Conservation (phyloP, 2,329 filamentous ascomycete species). For the Claviceps sorghi region DNA sequence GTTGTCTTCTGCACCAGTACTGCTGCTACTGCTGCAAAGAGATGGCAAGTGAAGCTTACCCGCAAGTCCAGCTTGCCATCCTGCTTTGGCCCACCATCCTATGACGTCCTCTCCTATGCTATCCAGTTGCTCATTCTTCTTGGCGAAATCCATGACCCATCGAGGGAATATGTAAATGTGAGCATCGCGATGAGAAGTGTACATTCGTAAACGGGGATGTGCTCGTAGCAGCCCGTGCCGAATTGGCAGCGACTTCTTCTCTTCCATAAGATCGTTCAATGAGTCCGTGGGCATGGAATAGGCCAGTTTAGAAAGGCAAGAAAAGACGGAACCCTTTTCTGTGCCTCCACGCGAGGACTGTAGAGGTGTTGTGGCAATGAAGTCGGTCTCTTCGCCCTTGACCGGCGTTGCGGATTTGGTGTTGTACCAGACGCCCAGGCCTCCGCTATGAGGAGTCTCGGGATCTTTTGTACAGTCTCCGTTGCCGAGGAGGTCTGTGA, state of each 20-base stretch:
- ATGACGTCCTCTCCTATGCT: constrained; percentile 84
- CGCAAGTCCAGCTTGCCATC: constrained; percentile 71
- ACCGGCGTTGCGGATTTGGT: constrained; percentile 61
- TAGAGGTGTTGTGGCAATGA: constrained; percentile 64
- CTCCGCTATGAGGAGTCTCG: constrained; percentile 47
- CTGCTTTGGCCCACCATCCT: constrained; percentile 89
- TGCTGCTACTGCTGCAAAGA: constrained; percentile 32
- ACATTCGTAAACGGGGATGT: constrained; percentile 63
- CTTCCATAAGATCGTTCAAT: constrained; percentile 67
- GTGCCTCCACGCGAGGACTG: constrained; percentile 31
- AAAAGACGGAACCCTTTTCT: constrained; percentile 47
- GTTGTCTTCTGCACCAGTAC: constrained; percentile 23
- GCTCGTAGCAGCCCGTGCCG: constrained; percentile 62
- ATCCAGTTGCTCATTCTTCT: constrained; percentile 66
- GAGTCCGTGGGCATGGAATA: constrained; percentile 80
- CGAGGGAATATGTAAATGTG: constrained; percentile 90
- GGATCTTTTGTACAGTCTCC: constrained; percentile 22
- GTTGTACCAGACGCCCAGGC: constrained; percentile 81
- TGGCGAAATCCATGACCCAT: constrained; percentile 78
- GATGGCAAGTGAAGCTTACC: constrained; percentile 62
- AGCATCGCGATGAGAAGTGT: constrained; percentile 74
- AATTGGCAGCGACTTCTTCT: constrained; percentile 56
- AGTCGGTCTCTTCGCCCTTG: constrained; percentile 88
- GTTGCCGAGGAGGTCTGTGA: constrained; percentile 45
- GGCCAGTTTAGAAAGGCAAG: constrained; percentile 62